Evolutionary conservation across 441 rosid genomes (phyloP).

Genomic region (Adansonia rubrostipa): DNA sequence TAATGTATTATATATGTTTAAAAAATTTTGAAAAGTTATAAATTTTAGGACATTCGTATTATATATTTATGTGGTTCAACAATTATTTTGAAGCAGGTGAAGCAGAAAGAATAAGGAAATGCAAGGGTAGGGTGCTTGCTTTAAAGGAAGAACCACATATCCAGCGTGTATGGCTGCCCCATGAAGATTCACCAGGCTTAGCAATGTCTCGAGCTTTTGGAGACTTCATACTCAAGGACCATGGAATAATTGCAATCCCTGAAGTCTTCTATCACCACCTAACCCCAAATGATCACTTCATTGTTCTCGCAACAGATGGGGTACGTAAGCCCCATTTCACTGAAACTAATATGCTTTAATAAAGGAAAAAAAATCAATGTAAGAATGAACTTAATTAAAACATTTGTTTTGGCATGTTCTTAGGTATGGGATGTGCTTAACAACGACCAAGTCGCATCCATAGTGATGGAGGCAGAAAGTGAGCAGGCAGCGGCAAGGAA

Average conservation of each 20-base stretch:
- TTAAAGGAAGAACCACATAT: slow-evolving; percentile 72
- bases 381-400: background rate
- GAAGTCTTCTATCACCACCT: slow-evolving; percentile 60
- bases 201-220: slow-evolving; percentile 94
- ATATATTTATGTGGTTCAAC: slow-evolving; percentile 1
- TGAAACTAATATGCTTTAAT: background rate
- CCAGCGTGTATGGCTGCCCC: slow-evolving; percentile 80
- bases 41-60: too few relatives aligned
- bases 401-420: background rate
- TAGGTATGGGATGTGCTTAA: slow-evolving; percentile 87
- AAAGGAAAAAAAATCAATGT: background rate
- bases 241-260: slow-evolving; percentile 72
- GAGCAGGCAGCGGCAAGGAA: slow-evolving; percentile 58
- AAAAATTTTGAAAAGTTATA: too few relatives aligned
- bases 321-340: slow-evolving; percentile 39
- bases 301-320: slow-evolving; percentile 84
- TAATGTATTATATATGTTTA: too few relatives aligned
- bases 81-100: slow-evolving; percentile 54
- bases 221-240: slow-evolving; percentile 66
- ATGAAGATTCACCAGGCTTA: slow-evolving; percentile 69
- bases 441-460: slow-evolving; percentile 59
- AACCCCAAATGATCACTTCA: slow-evolving; percentile 52
- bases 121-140: slow-evolving; percentile 70
- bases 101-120: slow-evolving; percentile 70
- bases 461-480: slow-evolving; percentile 48